Base-by-base conservation (phyloP, 805 yeast species). In the Myxozyma sirexii region DNA sequence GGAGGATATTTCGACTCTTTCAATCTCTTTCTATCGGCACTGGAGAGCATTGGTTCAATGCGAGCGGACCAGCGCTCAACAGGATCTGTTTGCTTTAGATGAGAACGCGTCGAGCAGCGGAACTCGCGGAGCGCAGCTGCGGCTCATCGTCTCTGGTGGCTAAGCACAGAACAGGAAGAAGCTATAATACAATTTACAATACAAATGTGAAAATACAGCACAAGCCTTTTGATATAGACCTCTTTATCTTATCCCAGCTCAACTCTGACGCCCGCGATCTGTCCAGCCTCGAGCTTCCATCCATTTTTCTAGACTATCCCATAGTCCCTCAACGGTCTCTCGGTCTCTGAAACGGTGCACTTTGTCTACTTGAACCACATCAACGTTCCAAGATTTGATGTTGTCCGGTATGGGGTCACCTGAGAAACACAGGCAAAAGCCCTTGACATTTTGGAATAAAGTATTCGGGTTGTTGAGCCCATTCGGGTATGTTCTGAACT, bases 311-410 rank as follows among this genome's bases (percentile, higher is more conserved):
- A 93, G 74, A 39, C 82, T 82, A 49, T 84, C 87, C 99, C 99
- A 93, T 67, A 94, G 83, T 54, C 81, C 82, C 70, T 88, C 91
- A 31, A 86, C 87, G 17, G 89, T 86, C 79, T 93, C 96, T 60
- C 89, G 83, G 73, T 94, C 99, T 70, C 87, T 84, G 77, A 92
- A 93, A 65, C 98, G 79, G 70, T 84, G 88, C 23, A 58, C 55
- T 37, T 61, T 64, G 70, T 94, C 98, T 19, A 94, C 77, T 41
- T 81, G 82, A 56, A 93, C 82, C 44, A 83, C 83, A 64, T 86
- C 83, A 23, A 94, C 96, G 71, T 94, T 93, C 99, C 99, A 94
- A 59, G 86, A 88, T 63, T 82, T 81, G 39, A 92, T 82, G 56
- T 83, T 82, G 38, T 80, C 79, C 2, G 98, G 97, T 0, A 90